Evolutionary conservation across 2,329 filamentous ascomycete species (phyloP).

Genomic region (Xylariaceae sp.): DNA sequence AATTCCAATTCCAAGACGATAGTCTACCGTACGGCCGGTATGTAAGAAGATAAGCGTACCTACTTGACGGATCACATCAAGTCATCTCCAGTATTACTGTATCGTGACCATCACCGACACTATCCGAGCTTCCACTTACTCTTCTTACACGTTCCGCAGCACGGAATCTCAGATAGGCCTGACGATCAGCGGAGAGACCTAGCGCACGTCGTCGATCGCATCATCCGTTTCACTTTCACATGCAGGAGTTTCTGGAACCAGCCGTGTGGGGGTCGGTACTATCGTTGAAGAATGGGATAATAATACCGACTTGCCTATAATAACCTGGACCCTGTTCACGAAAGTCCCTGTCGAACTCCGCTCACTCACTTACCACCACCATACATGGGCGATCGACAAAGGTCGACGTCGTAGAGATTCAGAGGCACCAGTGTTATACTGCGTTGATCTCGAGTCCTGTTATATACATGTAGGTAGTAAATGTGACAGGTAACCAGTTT

Average conservation of each 20-base stretch:
- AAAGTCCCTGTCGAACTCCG: not conserved
- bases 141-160: not conserved
- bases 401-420: not conserved
- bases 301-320: not conserved
- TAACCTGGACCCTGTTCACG: not conserved
- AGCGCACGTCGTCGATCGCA: conserved; percentile 1
- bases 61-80: not conserved
- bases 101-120: not conserved
- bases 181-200: not conserved
- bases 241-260: not conserved
- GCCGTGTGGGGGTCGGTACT: not conserved
- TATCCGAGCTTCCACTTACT: not conserved
- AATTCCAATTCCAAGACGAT: too few species aligned
- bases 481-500: too few species aligned
- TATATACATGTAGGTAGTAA: too few species aligned
- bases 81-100: not conserved
- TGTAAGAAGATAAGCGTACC: too few species aligned
- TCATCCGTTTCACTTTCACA: not conserved
- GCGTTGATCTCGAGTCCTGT: too few species aligned
- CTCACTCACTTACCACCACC: not conserved
- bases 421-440: not conserved
- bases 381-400: not conserved
- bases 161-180: not conserved
- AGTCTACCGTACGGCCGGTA: too few species aligned
- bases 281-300: not conserved